These are phyloP conservation scores for Rhipidocladum racemiflorum DNA, from an alignment of 176 grass and related monocot genomes.

Conservation along the genomic window DNA sequence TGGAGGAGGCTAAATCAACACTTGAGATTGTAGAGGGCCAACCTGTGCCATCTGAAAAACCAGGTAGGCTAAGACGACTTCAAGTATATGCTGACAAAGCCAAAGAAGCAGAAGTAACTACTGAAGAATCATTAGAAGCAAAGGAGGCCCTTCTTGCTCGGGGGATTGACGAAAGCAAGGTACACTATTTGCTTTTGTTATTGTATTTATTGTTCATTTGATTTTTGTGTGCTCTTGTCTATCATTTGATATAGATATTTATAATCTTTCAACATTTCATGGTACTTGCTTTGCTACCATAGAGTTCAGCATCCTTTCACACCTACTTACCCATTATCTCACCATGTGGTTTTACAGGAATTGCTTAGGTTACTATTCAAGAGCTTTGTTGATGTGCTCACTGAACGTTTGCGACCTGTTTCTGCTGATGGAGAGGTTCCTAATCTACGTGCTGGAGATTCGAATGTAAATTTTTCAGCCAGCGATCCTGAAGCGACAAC, in stretches of 20 bases:
- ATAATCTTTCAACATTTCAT: conserved; percentile 11
- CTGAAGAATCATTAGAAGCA: conserved; percentile 70
- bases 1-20: conserved; percentile 64
- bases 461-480: conserved; percentile 26
- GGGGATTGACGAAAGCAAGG: conserved; percentile 89
- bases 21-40: conserved; percentile 75
- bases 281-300: conserved; percentile 21
- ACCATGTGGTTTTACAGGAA: conserved; percentile 42
- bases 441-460: conserved; percentile 54
- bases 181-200: conserved; percentile 29
- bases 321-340: background rate
- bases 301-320: background rate
- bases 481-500: conserved; percentile 50
- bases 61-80: conserved; percentile 78
- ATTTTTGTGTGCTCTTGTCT: conserved; percentile 2
- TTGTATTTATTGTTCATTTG: conserved; percentile 15
- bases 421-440: conserved; percentile 82
- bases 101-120: conserved; percentile 51
- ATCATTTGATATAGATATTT: conserved; percentile 18
- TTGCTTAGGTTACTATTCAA: conserved; percentile 77
- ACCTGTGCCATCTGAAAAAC: conserved; percentile 61
- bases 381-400: conserved; percentile 71
- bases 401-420: conserved; percentile 71
- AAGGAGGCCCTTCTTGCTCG: conserved; percentile 63
- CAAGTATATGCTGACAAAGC: conserved; percentile 56